These are phyloP conservation scores for Schoenoplectus tabernaemontani DNA, from an alignment of 202 grass and related monocot species.

Conservation along the genomic window DNA sequence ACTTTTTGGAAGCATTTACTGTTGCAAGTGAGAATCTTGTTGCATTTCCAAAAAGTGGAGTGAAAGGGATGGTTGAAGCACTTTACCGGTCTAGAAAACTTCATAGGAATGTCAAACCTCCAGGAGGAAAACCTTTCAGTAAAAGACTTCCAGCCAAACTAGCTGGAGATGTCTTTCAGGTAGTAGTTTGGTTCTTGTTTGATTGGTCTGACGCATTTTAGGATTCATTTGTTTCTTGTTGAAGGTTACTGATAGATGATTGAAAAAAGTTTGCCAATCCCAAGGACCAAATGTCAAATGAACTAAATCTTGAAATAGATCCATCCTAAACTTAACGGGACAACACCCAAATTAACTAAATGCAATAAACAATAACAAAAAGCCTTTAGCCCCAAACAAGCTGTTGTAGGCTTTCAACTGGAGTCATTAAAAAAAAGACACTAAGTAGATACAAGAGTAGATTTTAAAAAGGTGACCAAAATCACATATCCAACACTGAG, in stretches of 20 bases:
- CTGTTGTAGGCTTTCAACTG: too few relatives aligned
- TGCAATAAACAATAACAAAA: background rate
- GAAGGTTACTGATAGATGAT: background rate
- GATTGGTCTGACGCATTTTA: slow-evolving; percentile 3
- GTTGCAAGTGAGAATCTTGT: slow-evolving; percentile 64
- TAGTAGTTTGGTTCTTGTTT: slow-evolving; percentile 24
- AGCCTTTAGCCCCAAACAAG: too few relatives aligned
- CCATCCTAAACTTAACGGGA: background rate
- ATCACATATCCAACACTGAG: background rate
- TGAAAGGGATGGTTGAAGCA: slow-evolving; percentile 16
- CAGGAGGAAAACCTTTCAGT: slow-evolving; percentile 58
- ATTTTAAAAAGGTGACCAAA: background rate
- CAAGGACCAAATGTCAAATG: background rate
- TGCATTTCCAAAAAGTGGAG: slow-evolving; percentile 46
- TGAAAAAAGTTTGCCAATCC: background rate
- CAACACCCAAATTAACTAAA: background rate
- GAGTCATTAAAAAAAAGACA: too few relatives aligned
- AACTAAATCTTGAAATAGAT: background rate
- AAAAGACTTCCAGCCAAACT: slow-evolving; percentile 67
- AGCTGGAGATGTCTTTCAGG: slow-evolving; percentile 88
- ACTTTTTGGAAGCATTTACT: slow-evolving; percentile 50
- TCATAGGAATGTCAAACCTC: slow-evolving; percentile 34
- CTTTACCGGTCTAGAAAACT: slow-evolving; percentile 3
- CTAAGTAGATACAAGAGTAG: background rate
- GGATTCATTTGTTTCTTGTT: slow-evolving; percentile 4